Evolutionary conservation across 2,329 filamentous ascomycete genomes (phyloP), one percentile per base, ranked within the genome.

Genomic region (Rhynchosporium graminicola): DNA sequence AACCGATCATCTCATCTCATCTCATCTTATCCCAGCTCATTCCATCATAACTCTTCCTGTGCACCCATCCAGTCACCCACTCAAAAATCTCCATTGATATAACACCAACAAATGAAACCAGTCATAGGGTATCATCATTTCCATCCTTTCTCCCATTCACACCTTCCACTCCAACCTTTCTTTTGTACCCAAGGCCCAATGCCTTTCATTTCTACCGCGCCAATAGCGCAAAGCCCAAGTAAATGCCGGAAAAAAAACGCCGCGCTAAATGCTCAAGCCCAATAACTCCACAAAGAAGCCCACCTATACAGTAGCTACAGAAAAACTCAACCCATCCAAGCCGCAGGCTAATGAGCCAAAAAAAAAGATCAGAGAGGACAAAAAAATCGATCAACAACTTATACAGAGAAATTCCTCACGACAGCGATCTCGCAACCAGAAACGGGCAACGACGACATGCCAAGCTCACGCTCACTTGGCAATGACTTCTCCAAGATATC

Each of bases 401-500:
- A 42, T 43, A 57, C 40, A 45, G 10, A 46, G 28, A 20, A 57
- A 12, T 29, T 31, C 33, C 26, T 57, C 28, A 13, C 20, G 13
- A 57, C 29, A 33, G 54, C 5, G 33, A 36, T 36, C 33, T 36
- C 33, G 33, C 28, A 20, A 36, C 52, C 28, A 12, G 7, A 15
- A 45, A 10, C 28, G 33, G 31, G n/a, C 28, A 3, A 13, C 15
- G 31, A 13, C 29, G 26, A 36, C 9, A 40, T 45, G 42, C 28
- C 13, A 29, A 48, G 20, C 26, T 33, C 8, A 20, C 33, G 38
- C 20, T 65, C 52, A 66, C 55, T 68, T 67, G 13, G 64, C 59
- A 58, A 83, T 82, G 63, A 80, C 74, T 59, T 76, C 75, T 29
- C 79, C 78, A 46, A 83, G 71, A 69, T 83, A 83, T 60, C 79